Conservation (phyloP, 768 basidiomycete genomes). For the Roridomyces roridus region DNA sequence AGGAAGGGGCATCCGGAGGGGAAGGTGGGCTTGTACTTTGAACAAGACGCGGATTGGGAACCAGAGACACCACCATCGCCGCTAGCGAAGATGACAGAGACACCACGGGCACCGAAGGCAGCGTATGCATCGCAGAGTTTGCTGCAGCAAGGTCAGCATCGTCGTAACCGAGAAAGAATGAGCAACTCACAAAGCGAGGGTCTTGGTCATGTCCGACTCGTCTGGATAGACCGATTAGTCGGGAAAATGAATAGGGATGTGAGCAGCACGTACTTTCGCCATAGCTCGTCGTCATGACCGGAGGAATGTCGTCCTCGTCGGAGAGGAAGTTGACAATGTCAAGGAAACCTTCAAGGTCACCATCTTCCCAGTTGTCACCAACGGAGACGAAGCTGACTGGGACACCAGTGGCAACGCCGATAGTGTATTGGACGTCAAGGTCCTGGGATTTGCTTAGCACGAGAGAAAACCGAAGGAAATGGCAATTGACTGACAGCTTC, state of each 20-base stretch:
- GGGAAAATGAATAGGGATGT: no score
- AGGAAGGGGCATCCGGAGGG: slow-evolving; percentile 11
- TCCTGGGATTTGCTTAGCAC: background rate
- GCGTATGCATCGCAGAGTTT: slow-evolving; percentile 39
- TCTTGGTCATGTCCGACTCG: slow-evolving; percentile 50
- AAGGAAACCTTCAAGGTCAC: slow-evolving; percentile 45
- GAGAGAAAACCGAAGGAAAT: no score
- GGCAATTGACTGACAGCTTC: slow-evolving; percentile 29
- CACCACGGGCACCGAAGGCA: slow-evolving; percentile 51
- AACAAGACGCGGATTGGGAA: slow-evolving; percentile 1
- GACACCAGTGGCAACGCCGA: slow-evolving; percentile 29
- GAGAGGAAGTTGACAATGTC: slow-evolving; percentile 67
- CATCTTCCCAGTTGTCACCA: slow-evolving; percentile 33
- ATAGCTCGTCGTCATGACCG: slow-evolving; percentile 64
- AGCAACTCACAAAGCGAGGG: background rate
- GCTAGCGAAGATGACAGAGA: slow-evolving; percentile 49
- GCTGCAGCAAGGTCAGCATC: background rate
- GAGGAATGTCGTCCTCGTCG: slow-evolving; percentile 51
- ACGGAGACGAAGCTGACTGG: slow-evolving; percentile 37
- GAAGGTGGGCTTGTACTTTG: slow-evolving; percentile 7
- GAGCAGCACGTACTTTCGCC: slow-evolving; percentile 45
- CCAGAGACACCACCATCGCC: slow-evolving; percentile 52
- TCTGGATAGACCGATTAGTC: slow-evolving; percentile 29
- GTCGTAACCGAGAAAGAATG: background rate
- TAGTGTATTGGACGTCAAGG: slow-evolving; percentile 20